Evolutionary conservation across 2,329 filamentous ascomycete species (phyloP), one percentile per base, ranked within the genome.

Genomic region (Cladosporium cucumerinum): DNA sequence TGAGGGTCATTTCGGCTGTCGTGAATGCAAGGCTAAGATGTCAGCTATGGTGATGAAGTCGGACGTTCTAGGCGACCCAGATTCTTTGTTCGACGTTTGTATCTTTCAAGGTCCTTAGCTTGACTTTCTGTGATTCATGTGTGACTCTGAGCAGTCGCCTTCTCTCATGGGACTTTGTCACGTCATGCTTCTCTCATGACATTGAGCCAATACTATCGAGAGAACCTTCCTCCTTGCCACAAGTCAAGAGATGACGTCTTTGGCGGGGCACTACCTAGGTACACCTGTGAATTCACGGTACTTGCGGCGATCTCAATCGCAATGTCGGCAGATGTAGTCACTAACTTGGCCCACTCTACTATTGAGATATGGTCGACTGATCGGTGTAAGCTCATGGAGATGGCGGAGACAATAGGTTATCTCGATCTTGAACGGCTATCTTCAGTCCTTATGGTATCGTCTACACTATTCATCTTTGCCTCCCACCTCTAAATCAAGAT

Each of bases 401-500:
- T 39, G 36, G 36, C 39, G 39, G 8, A 43, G 18, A 7, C 18
- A 14, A 21, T 10, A 10, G 3, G 6, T n/a, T 46, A 7, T n/a
- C 34, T 39, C 36, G 14, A 39, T 36, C 1, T 36, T 36, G 5
- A 16, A 36, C 34, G 16, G 34, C 12, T 16, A 36, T 10, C 30
- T 32, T 10, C 34, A 16, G 34, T 36, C 34, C 14, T 36, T 5
- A 16, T 5, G 16, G 16, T n/a, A 39, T 39, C 6, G 36, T 2
- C 16, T 39, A n/a, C 36, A n/a, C 52, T 32, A 57, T 21, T 21
- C 18, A 2, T 16, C 48, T 6, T 25, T 5, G 14, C 43, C 55
- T 58, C 23, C 23, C 16, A 18, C 14, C 58, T 32, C 26, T 26
- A 49, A 67, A 43, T 73, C 72, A 64, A 46, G n/a, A 46, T 72